Percentiles rank a stretch among this genome's conserved stretches.
phyloP scores from a whole-genome alignment of 164 flowering plant genomes.

The Litsea cubeba region DNA sequence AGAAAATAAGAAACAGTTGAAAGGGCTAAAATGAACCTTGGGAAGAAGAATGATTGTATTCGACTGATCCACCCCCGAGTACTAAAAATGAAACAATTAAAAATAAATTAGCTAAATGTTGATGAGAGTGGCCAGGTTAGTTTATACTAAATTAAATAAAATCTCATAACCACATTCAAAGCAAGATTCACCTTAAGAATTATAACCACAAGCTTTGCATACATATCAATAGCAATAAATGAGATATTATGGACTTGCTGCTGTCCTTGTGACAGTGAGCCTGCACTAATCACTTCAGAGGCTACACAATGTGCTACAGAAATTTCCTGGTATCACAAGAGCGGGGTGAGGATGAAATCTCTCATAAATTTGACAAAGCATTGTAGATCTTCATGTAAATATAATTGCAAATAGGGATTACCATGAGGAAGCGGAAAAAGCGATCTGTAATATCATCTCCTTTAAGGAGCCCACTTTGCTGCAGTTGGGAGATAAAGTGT shows the following conservation, averaged over 20 bases:
- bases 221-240: slow-evolving; percentile 78
- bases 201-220: slow-evolving; percentile 68
- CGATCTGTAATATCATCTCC: slow-evolving; percentile 85
- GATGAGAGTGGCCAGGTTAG: neutral
- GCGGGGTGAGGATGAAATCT: neutral
- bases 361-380: neutral
- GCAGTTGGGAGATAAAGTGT: slow-evolving; percentile 57
- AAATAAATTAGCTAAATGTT: neutral
- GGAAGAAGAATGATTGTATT: slow-evolving; percentile 52
- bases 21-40: slow-evolving; percentile 41
- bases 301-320: slow-evolving; percentile 78
- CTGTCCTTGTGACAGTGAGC: slow-evolving; percentile 35
- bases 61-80: slow-evolving; percentile 52
- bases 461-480: slow-evolving; percentile 74
- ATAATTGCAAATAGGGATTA: slow-evolving; percentile 16
- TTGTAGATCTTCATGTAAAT: neutral
- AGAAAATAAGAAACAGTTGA: neutral
- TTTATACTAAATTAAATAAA: neutral
- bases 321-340: slow-evolving; percentile 48
- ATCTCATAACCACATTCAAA: slow-evolving; percentile 1
- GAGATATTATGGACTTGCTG: slow-evolving; percentile 58
- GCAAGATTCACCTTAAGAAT: slow-evolving; percentile 56
- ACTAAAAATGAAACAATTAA: slow-evolving; percentile 23
- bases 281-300: slow-evolving; percentile 40
- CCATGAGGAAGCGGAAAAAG: slow-evolving; percentile 72